Conservation (phyloP, 169 alveolate genomes). For the Eimeria maxima region DNA sequence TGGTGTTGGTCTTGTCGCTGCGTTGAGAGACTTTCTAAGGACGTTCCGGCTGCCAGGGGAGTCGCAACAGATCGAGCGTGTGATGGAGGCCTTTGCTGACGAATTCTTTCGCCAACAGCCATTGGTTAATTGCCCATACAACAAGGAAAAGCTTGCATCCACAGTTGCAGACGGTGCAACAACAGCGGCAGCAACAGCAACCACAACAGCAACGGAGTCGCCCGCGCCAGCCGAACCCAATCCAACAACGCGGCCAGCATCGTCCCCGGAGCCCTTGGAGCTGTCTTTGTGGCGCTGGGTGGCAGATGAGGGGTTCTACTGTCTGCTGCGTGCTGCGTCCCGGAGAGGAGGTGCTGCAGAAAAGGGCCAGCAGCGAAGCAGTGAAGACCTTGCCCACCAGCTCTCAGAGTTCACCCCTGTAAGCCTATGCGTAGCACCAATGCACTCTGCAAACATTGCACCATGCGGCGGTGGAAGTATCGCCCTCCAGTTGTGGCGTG, state of each 20-base stretch:
- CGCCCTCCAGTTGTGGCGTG: not conserved
- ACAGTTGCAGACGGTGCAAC: not conserved
- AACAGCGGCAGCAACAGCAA: constrained; percentile 55
- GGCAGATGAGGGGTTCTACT: constrained; percentile 54
- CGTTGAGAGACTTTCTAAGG: constrained; percentile 90
- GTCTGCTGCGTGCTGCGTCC: constrained; percentile 12
- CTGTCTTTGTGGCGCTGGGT: constrained; percentile 68
- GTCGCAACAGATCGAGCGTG: constrained; percentile 95
- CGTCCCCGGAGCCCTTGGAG: constrained; percentile 60
- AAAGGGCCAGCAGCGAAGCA: not conserved
- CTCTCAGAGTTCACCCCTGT: constrained; percentile 60
- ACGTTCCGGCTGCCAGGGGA: constrained; percentile 95
- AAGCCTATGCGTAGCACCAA: not conserved
- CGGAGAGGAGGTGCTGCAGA: constrained; percentile 7
- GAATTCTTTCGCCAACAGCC: constrained; percentile 89
- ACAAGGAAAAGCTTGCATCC: constrained; percentile 50
- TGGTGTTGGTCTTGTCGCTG: constrained; percentile 91
- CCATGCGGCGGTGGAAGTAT: not conserved
- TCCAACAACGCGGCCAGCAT: not conserved
- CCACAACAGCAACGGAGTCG: constrained; percentile 29
- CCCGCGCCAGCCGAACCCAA: constrained; percentile 10
- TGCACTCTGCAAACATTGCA: not conserved
- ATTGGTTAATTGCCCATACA: constrained; percentile 33
- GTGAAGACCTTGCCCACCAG: constrained; percentile 23
- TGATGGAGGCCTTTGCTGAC: constrained; percentile 92